Evolutionary conservation across 257 asterid genomes (phyloP), one percentile per base, ranked within the genome.

Genomic region (Ligustrum vulgare): DNA sequence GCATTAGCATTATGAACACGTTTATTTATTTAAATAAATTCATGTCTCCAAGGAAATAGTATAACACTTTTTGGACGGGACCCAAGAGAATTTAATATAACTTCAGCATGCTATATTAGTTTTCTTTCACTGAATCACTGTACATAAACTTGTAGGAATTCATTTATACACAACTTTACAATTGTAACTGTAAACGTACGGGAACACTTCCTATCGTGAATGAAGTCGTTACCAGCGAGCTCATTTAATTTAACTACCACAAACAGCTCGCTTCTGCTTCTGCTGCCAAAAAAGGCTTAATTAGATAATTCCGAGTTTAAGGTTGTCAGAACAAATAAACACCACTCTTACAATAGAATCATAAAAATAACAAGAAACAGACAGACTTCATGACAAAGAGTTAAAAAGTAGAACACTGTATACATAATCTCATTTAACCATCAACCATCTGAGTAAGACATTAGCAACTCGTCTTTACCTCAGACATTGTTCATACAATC

Each of bases 261-360:
- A 15, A 18, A 37, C 25, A 60, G 41, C 63, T 67, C 23, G 54
- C 16, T 33, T 75, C 82, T 74, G 54, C 16, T 33, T 75, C 82
- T 74, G 78, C 35, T 11, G 36, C 49, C 4, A 37, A 25, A 28
- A 47, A 72, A 0, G 18, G 25, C 2, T 51, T 18, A n/a, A 18
- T 18, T 18, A 54, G 33, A 74, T 62, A 11, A 65, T 11, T 31
- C 60, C 9, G 36, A 25, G 41, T 74, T 18, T 39, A 43, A 20
- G 32, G 49, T 33, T 20, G 25, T 9, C 22, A 23, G 11, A 15
- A 23, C 6, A 18, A 18, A 35, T 10, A 22, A 5, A 15, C 62
- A 45, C 20, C 58, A 69, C 72, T 3, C 54, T 45, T 13, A 51
- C 23, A 51, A 51, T 51, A 6, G 23, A 51, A 51, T 51, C 62